Evolutionary conservation across 169 alveolate genomes (phyloP).

Genomic region (Plasmodium malariae): DNA sequence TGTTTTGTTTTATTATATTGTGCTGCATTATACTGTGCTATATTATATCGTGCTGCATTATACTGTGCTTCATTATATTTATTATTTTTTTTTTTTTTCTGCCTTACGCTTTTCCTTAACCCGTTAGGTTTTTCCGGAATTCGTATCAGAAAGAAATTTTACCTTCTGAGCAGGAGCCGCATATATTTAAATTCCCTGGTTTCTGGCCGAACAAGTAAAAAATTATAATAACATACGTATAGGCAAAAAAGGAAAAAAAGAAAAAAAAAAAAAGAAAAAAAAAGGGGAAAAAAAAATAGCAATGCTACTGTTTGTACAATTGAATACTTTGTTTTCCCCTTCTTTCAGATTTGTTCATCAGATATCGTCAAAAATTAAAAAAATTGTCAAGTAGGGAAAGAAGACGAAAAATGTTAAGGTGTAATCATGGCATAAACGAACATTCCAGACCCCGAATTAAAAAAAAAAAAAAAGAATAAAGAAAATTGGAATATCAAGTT

Average conservation of each 20-base stretch:
- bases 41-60: too few species aligned
- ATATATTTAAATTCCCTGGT: slow-evolving; percentile 79
- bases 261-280: neutral
- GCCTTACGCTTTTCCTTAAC: neutral
- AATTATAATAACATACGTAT: neutral
- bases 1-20: too few species aligned
- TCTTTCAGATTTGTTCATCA: slow-evolving; percentile 53
- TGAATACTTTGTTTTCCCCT: neutral
- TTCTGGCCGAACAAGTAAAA: slow-evolving; percentile 83
- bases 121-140: slow-evolving; percentile 44
- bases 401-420: neutral
- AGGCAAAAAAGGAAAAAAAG: neutral
- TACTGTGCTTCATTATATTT: neutral
- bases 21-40: too few species aligned
- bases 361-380: slow-evolving; percentile 47
- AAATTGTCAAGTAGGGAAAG: slow-evolving; percentile 35
- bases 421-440: neutral
- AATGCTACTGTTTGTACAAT: neutral
- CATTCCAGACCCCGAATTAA: neutral
- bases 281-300: neutral
- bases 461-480: neutral
- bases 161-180: slow-evolving; percentile 52
- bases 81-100: neutral
- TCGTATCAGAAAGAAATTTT: slow-evolving; percentile 44
- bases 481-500: neutral